Evolutionary conservation across 2,329 filamentous ascomycete genomes (phyloP).

Genomic region (Colletotrichum sp.): DNA sequence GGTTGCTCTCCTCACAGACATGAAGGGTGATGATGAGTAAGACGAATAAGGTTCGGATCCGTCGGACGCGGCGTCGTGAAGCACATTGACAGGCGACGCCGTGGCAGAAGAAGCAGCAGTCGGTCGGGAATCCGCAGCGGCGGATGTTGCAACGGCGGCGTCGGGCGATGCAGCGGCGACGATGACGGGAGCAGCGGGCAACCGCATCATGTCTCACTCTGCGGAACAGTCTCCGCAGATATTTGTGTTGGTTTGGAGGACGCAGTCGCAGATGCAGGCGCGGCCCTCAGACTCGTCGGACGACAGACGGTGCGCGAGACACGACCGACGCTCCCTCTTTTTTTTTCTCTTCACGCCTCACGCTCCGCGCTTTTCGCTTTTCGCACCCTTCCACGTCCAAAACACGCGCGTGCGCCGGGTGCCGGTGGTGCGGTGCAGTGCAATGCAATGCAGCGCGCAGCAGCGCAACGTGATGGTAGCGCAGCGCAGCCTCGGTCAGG

Average conservation of each 20-base stretch:
- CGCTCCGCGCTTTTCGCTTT: background rate
- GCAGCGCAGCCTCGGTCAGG: background rate
- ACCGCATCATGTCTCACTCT: constrained; percentile 20
- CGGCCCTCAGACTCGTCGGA: background rate
- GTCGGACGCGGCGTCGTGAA: background rate
- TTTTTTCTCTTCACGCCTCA: background rate
- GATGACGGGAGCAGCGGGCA: constrained; percentile 1
- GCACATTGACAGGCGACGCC: background rate
- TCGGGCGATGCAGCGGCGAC: background rate
- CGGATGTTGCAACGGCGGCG: background rate
- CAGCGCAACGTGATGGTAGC: background rate
- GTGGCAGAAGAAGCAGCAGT: background rate
- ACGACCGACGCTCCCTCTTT: background rate
- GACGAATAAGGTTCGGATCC: background rate
- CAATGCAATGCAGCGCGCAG: background rate
- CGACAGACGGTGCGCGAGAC: background rate
- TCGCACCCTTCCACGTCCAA: background rate
- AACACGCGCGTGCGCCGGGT: background rate
- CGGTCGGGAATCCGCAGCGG: constrained; percentile 3
- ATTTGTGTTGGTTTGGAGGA: background rate
- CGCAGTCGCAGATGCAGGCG: background rate
- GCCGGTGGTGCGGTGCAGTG: background rate
- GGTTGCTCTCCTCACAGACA: background rate
- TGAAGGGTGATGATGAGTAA: background rate
- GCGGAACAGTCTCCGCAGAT: background rate